Percentiles rank a stretch among this genome's conserved stretches.
These are phyloP conservation scores for Solanum appendiculatum DNA, from an alignment of 257 asterid species.

Conservation along the genomic window DNA sequence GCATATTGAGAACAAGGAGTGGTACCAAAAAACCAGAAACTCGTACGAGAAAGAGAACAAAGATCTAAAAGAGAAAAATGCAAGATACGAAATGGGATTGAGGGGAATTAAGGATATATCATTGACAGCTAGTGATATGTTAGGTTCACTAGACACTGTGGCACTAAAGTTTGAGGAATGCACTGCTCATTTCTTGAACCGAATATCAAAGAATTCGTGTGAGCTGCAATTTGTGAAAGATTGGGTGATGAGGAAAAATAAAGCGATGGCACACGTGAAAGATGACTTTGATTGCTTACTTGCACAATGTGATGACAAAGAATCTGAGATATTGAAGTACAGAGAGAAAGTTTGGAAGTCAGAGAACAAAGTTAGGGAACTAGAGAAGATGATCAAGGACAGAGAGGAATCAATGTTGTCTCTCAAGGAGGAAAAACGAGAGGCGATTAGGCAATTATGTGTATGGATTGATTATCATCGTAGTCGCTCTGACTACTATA, in stretches of 20 bases:
- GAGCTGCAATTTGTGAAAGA: constrained; percentile 57
- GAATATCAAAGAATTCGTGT: constrained; percentile 60
- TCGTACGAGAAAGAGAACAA: constrained; percentile 24
- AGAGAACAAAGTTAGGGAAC: constrained; percentile 55
- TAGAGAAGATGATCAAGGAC: constrained; percentile 48
- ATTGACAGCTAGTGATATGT: constrained; percentile 31
- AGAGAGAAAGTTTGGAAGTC: constrained; percentile 61
- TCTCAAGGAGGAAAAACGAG: constrained; percentile 68
- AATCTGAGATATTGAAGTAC: constrained; percentile 45
- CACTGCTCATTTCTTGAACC: constrained; percentile 40
- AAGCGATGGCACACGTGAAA: constrained; percentile 17
- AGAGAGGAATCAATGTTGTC: constrained; percentile 54
- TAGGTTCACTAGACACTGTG: constrained; percentile 40
- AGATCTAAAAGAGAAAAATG: constrained; percentile 22
- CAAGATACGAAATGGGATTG: constrained; percentile 13
- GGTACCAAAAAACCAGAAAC: constrained; percentile 40
- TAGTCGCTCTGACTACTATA: constrained; percentile 59
- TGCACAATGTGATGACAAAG: constrained; percentile 54
- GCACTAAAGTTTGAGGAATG: constrained; percentile 51
- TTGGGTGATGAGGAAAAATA: constrained; percentile 63
- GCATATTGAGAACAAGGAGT: constrained; percentile 66
- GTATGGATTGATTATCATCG: constrained; percentile 87
- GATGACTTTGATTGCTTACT: constrained; percentile 46
- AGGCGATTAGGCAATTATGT: constrained; percentile 87
- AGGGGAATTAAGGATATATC: constrained; percentile 37